A percentile compares a stretch with the other conserved stretches of the same genome.
Evolutionary conservation across 1,284 basidiomycete species (phyloP).

Genomic region (Puccinia polysora): DNA sequence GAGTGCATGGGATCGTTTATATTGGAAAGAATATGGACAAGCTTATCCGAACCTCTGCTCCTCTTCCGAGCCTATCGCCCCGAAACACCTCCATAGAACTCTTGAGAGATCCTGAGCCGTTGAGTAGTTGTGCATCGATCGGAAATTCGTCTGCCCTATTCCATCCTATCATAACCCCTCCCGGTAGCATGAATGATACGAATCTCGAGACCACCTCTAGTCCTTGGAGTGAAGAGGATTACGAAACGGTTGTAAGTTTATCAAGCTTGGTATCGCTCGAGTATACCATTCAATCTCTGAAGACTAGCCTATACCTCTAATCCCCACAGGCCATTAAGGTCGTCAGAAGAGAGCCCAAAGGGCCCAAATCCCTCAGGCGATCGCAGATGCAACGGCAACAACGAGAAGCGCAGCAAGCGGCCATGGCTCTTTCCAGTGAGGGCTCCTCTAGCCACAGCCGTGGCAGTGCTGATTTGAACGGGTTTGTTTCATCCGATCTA

Average conservation of each 20-base stretch:
- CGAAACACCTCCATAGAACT: no score
- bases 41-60: constrained; percentile 27
- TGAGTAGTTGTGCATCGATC: no score
- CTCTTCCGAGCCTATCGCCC: background rate
- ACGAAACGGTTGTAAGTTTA: constrained; percentile 39
- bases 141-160: background rate
- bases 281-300: background rate
- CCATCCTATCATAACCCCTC: background rate
- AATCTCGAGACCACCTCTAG: background rate
- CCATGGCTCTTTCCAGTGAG: background rate
- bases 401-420: constrained; percentile 1
- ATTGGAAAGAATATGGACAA: constrained; percentile 44
- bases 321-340: constrained; percentile 38
- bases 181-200: background rate
- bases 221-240: constrained; percentile 30
- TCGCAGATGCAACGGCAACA: constrained; percentile 36
- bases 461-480: background rate
- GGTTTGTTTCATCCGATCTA: background rate
- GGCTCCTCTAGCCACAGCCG: background rate
- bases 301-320: background rate
- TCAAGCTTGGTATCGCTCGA: background rate
- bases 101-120: no score
- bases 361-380: constrained; percentile 37
- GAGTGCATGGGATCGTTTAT: constrained; percentile 43
- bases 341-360: constrained; percentile 40